A percentile compares a stretch with the other conserved stretches of the same genome.
Conservation (phyloP, 805 yeast species). For the Lachancea meyersii region DNA sequence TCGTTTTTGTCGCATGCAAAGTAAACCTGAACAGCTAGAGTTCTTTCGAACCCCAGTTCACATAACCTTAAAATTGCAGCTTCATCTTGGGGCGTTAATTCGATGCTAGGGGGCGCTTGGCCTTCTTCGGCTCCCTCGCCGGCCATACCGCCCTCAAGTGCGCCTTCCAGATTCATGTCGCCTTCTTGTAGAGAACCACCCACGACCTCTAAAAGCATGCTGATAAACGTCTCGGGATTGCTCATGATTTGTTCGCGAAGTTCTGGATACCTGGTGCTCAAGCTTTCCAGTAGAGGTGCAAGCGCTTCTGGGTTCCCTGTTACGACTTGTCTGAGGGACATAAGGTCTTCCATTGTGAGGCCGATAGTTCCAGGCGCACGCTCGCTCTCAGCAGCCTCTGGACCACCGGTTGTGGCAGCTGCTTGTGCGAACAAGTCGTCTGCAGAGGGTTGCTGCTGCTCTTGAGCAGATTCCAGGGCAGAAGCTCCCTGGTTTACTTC, state of each 20-base stretch:
- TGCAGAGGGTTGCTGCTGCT: slow-evolving; percentile 25
- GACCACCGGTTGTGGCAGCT: slow-evolving; percentile 31
- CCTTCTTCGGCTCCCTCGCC: slow-evolving; percentile 34
- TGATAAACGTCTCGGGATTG: slow-evolving; percentile 85
- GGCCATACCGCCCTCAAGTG: slow-evolving; percentile 36
- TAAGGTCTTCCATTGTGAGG: slow-evolving; percentile 41
- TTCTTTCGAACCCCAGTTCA: slow-evolving; percentile 88
- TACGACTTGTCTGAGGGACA: slow-evolving; percentile 66
- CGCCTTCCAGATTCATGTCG: slow-evolving; percentile 29
- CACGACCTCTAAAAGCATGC: slow-evolving; percentile 57
- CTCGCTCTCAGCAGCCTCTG: slow-evolving; percentile 21
- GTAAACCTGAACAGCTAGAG: slow-evolving; percentile 84
- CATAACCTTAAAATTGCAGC: slow-evolving; percentile 85
- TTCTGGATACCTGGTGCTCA: slow-evolving; percentile 78
- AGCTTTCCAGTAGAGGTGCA: slow-evolving; percentile 74
- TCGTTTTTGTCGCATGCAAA: slow-evolving; percentile 98
- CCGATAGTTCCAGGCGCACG: slow-evolving; percentile 38
- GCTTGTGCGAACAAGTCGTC: slow-evolving; percentile 40
- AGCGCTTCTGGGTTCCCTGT: slow-evolving; percentile 84
- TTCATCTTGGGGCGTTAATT: slow-evolving; percentile 75
- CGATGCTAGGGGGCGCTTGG: slow-evolving; percentile 35
- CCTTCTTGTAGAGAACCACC: slow-evolving; percentile 49
- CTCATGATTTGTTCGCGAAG: slow-evolving; percentile 70
- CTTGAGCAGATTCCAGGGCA: not conserved
- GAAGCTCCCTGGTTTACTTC: not conserved